Base-by-base conservation (phyloP, 306 rosid species). In the Cucurbita argyrosperma region DNA sequence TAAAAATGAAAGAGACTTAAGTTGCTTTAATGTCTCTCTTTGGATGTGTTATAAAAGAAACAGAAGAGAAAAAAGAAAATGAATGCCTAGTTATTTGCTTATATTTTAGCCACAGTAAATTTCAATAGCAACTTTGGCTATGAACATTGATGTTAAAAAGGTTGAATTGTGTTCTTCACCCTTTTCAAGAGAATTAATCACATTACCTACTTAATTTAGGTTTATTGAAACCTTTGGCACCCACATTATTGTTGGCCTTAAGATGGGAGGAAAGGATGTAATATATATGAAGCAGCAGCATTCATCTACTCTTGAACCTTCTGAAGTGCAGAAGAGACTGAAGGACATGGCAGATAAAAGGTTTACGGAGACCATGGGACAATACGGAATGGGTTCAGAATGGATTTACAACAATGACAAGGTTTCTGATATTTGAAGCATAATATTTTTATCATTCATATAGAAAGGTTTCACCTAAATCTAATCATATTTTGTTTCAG, bases 261-360 rank as follows among this genome's bases (percentile, higher is more conserved):
- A 89, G 84, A 94, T 94, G 96, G 98, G 98, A 15, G 98, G 98
- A 75, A 94, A 90, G 83, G 98, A 94, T 84, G 92, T 88, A 77
- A 89, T 94, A 83, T 94, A 88, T 81, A 77, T 94, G 89, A 94
- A 90, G 89, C 98, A 94, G 83, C 97, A 89, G 85, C 98, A 88
- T 82, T 84, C 92, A 65, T 90, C 98, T 62, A 78, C 82, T 80
- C 88, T 94, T 75, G 97, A 94, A 84, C 92, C 94, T 60, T 87
- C 90, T 60, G 97, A 90, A 80, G 87, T 94, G 74, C 98, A 94
- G 81, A 90, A 90, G 80, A 90, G 57, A 68, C 77, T 94, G 83
- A 94, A 94, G 85, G 95, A 90, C 74, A 86, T 86, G 80, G 98
- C 98, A 18, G 98, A 94, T 84, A 86, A 79, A 79, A 88, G 94